phyloP scores from a whole-genome alignment of 805 yeast genomes.

The Alloascoidea africana region DNA sequence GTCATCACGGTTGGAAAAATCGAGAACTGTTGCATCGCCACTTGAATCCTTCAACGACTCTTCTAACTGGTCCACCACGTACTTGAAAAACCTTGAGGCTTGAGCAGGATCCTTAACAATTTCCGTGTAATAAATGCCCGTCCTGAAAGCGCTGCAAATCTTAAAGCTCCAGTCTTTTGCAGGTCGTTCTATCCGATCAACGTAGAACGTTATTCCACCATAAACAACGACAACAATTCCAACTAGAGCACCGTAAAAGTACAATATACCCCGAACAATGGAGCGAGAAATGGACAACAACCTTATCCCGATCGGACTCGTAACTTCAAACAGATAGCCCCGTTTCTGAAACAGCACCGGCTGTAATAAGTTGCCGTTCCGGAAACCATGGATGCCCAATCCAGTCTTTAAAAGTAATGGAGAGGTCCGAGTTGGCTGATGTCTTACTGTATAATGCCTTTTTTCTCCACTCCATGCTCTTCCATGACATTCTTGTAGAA shows the following conservation, averaged over 20 bases:
- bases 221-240: slow-evolving; percentile 5
- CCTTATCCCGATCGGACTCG: slow-evolving; percentile 4
- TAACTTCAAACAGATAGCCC: too few relatives aligned
- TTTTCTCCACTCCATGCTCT: too few relatives aligned
- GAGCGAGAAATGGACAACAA: slow-evolving; percentile 4
- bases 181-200: slow-evolving; percentile 8
- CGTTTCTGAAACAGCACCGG: too few relatives aligned
- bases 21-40: slow-evolving; percentile 7
- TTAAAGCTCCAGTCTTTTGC: slow-evolving; percentile 10
- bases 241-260: slow-evolving; percentile 1
- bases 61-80: slow-evolving; percentile 12
- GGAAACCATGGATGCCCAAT: too few relatives aligned
- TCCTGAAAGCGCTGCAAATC: slow-evolving; percentile 6
- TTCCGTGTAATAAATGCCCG: slow-evolving; percentile 9
- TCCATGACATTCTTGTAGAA: too few relatives aligned
- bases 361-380: too few relatives aligned
- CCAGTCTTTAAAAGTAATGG: too few relatives aligned
- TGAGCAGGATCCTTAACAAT: slow-evolving; percentile 5
- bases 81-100: slow-evolving; percentile 9
- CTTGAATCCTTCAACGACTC: too few relatives aligned
- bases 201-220: slow-evolving; percentile 4
- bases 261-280: slow-evolving; percentile 4
- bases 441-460: too few relatives aligned
- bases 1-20: slow-evolving; percentile 11
- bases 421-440: too few relatives aligned